phyloP scores from a whole-genome alignment of 1,284 basidiomycete genomes.

The Fomitiporia mediterranea region DNA sequence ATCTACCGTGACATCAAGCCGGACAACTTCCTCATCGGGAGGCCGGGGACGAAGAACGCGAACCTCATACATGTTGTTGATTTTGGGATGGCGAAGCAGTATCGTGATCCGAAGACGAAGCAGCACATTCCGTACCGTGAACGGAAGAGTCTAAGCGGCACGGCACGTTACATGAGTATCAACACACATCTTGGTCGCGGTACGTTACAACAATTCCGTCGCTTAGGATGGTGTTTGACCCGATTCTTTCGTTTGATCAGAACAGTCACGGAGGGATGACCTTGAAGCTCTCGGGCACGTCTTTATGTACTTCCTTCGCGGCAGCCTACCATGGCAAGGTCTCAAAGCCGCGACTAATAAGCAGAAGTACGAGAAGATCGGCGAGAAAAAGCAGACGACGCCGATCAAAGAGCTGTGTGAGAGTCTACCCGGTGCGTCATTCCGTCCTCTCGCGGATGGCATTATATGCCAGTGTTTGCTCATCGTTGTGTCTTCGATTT shows the following conservation, averaged over 20 bases:
- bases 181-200: slow-evolving; percentile 94
- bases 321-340: slow-evolving; percentile 93
- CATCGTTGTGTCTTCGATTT: slow-evolving; percentile 1
- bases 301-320: slow-evolving; percentile 96
- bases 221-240: not conserved
- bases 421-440: slow-evolving; percentile 75
- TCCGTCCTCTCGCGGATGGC: not conserved
- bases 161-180: slow-evolving; percentile 96
- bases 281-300: slow-evolving; percentile 94
- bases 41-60: slow-evolving; percentile 82
- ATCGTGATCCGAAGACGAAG: slow-evolving; percentile 94
- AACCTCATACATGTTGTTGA: slow-evolving; percentile 76
- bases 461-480: not conserved
- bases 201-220: slow-evolving; percentile 32
- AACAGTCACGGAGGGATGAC: slow-evolving; percentile 94
- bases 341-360: slow-evolving; percentile 97
- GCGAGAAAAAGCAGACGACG: slow-evolving; percentile 97
- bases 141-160: slow-evolving; percentile 86
- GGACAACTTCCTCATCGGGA: slow-evolving; percentile 93
- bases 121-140: slow-evolving; percentile 97
- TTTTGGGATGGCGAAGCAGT: slow-evolving; percentile 98
- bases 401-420: slow-evolving; percentile 93
- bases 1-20: slow-evolving; percentile 98
- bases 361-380: slow-evolving; percentile 99
- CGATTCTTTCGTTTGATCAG: slow-evolving; percentile 35